phyloP scores from a whole-genome alignment of 805 yeast genomes.

The Grigorovia yakushimaensis region DNA sequence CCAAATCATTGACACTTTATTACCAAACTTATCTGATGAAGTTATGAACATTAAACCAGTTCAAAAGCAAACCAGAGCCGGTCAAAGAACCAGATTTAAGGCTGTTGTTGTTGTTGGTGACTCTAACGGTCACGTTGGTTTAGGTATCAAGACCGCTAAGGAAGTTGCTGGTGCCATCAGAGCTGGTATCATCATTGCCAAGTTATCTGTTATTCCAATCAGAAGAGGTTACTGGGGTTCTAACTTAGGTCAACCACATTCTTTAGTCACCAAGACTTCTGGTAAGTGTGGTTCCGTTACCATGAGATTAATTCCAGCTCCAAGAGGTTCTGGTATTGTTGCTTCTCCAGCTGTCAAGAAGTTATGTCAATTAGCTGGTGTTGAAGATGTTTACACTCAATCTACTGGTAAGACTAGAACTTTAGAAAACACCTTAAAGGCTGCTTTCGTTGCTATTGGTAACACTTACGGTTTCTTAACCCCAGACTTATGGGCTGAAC shows the following conservation, averaged over 20 bases:
- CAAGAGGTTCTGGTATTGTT: constrained; percentile 99
- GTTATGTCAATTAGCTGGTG: constrained; percentile 98
- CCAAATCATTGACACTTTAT: constrained; percentile 95
- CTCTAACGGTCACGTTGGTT: constrained; percentile 99
- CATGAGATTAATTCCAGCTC: constrained; percentile 98
- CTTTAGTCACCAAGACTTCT: constrained; percentile 93
- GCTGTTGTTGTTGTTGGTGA: constrained; percentile 99
- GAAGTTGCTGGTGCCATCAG: constrained; percentile 99
- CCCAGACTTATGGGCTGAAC: constrained; percentile 95
- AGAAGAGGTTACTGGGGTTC: constrained; percentile 99
- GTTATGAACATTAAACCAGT: constrained; percentile 99
- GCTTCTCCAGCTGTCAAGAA: constrained; percentile 99
- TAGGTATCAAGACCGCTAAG: constrained; percentile 99
- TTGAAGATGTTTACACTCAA: constrained; percentile 98
- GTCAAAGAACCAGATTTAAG: constrained; percentile 99
- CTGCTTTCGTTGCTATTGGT: constrained; percentile 98
- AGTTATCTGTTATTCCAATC: constrained; percentile 96
- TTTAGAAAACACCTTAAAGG: constrained; percentile 98
- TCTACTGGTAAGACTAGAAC: constrained; percentile 99
- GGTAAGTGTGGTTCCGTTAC: constrained; percentile 99
- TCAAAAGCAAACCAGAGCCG: constrained; percentile 99
- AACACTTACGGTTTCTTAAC: constrained; percentile 99
- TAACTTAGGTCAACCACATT: constrained; percentile 99
- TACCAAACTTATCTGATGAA: constrained; percentile 94
- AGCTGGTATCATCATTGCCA: constrained; percentile 99